Percentiles rank a stretch among this genome's conserved stretches.
These are phyloP conservation scores for Backusella liffmaniae DNA, from an alignment of 192 early-diverging fungal genomes.

Conservation along the genomic window DNA sequence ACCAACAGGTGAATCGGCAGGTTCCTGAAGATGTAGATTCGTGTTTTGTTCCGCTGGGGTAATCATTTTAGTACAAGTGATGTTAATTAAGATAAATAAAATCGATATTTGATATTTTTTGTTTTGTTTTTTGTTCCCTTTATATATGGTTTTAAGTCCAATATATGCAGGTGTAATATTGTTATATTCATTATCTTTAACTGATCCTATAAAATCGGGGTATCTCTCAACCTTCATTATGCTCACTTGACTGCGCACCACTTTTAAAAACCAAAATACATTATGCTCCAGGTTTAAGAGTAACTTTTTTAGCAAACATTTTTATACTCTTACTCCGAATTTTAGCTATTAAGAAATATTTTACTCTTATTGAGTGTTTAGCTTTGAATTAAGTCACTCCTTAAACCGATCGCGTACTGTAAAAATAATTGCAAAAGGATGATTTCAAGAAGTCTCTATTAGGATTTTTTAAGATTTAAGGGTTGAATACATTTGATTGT, in stretches of 20 bases:
- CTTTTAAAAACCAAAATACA: background rate
- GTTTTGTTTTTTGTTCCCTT: background rate
- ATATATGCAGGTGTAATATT: background rate
- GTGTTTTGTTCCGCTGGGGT: conserved; percentile 20
- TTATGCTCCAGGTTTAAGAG: too few species aligned
- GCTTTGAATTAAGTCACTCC: background rate
- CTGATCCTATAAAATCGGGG: background rate
- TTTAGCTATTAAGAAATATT: too few species aligned
- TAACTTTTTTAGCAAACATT: too few species aligned
- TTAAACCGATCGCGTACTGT: background rate
- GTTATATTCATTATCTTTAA: background rate
- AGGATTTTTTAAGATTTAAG: background rate
- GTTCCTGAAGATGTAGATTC: background rate
- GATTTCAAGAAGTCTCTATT: background rate
- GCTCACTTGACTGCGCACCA: background rate
- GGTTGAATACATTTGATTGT: background rate
- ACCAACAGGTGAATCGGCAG: conserved; percentile 31
- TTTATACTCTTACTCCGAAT: too few species aligned
- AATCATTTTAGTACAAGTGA: conserved; percentile 6
- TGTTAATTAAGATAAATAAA: background rate
- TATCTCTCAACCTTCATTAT: background rate
- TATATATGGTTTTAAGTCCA: background rate
- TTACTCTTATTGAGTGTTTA: too few species aligned
- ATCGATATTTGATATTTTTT: background rate
- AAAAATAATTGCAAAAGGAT: background rate